phyloP scores from a whole-genome alignment of 1,139 yeast genomes.

The Groenewaldozyma auringiensis region DNA sequence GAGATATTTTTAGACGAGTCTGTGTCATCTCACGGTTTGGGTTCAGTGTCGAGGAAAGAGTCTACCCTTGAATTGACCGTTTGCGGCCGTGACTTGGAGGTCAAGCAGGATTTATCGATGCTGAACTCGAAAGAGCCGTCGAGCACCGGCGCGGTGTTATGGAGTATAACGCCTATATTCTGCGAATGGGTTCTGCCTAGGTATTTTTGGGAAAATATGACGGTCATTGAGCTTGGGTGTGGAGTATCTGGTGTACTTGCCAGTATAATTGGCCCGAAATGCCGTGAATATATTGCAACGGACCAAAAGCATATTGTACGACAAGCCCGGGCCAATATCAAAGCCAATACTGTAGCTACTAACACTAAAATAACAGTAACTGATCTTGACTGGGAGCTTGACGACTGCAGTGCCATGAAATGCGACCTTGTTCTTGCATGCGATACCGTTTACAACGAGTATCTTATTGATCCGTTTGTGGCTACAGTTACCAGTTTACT shows the following conservation, averaged over 20 bases:
- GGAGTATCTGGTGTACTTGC: constrained; percentile 58
- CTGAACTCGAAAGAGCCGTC: constrained; percentile 37
- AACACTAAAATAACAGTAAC: constrained; percentile 34
- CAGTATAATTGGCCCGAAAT: constrained; percentile 36
- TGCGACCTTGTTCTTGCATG: constrained; percentile 45
- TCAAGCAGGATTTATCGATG: constrained; percentile 32
- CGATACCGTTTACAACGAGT: constrained; percentile 66
- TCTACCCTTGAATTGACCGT: constrained; percentile 33
- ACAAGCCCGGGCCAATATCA: constrained; percentile 42
- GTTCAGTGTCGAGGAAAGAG: constrained; percentile 38
- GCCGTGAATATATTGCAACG: constrained; percentile 44
- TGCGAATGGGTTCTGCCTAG: constrained; percentile 43
- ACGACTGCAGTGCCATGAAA: constrained; percentile 22
- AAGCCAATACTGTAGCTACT: constrained; percentile 27
- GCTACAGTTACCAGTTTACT: constrained; percentile 36
- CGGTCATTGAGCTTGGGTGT: constrained; percentile 56
- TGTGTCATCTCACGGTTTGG: constrained; percentile 37
- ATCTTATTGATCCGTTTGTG: constrained; percentile 46
- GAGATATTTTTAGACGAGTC: constrained; percentile 39
- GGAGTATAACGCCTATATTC: constrained; percentile 49
- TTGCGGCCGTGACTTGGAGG: constrained; percentile 24
- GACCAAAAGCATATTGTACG: constrained; percentile 56
- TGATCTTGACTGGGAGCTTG: constrained; percentile 61
- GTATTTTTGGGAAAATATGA: constrained; percentile 16
- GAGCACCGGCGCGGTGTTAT: constrained; percentile 63